These are phyloP conservation scores for Colletotrichum truncatum DNA, from an alignment of 2,329 filamentous ascomycete genomes.

Conservation along the genomic window DNA sequence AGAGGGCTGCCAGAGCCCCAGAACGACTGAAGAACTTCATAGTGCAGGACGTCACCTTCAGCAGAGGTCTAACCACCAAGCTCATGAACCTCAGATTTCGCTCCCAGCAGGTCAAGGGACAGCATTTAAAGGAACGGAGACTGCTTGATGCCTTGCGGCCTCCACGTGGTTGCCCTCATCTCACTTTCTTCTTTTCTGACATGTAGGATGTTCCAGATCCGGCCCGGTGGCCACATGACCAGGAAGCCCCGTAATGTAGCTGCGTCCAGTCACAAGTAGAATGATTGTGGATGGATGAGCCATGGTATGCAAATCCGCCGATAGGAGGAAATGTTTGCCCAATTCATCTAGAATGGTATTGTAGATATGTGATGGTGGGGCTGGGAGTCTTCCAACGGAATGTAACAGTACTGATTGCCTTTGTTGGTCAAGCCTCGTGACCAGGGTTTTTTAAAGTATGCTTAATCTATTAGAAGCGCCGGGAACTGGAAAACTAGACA, in stretches of 20 bases:
- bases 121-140: conserved; percentile 10
- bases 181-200: conserved; percentile 16
- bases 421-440: conserved; percentile 26
- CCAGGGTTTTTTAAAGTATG: background rate
- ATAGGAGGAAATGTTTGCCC: conserved; percentile 28
- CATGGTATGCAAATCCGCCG: conserved; percentile 15
- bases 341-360: background rate
- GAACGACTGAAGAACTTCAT: conserved; percentile 29
- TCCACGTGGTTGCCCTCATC: background rate
- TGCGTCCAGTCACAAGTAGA: conserved; percentile 9
- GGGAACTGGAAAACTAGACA: conserved; percentile 3
- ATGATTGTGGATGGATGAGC: conserved; percentile 8
- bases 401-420: conserved; percentile 27
- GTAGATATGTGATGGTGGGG: background rate
- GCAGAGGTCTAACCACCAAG: conserved; percentile 14
- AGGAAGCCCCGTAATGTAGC: background rate
- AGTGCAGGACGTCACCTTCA: conserved; percentile 6
- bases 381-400: conserved; percentile 10
- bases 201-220: background rate
- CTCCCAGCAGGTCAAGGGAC: background rate
- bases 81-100: background rate
- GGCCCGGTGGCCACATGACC: conserved; percentile 16
- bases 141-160: background rate
- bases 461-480: conserved; percentile 20
- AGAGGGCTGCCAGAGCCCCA: conserved; percentile 25